Percentiles rank a stretch among this genome's conserved stretches.
phyloP scores from a whole-genome alignment of 441 rosid species.

The Aleurites moluccanus region DNA sequence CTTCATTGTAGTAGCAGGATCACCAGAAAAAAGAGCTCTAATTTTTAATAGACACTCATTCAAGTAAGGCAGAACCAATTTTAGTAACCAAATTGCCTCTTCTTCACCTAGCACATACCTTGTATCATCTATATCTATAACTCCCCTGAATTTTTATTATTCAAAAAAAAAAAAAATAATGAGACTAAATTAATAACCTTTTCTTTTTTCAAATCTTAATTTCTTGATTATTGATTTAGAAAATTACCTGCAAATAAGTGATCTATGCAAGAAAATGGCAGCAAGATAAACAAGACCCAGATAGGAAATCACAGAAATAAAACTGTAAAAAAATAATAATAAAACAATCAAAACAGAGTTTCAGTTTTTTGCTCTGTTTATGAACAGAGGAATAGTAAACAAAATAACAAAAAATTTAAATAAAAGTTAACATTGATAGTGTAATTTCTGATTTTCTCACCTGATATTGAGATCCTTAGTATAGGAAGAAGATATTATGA shows the following conservation, averaged over 20 bases:
- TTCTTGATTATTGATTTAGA: neutral
- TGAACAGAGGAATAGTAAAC: constrained; percentile 3
- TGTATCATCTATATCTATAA: constrained; percentile 40
- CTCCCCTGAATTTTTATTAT: constrained; percentile 40
- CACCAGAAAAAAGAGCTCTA: constrained; percentile 84
- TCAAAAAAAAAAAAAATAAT: neutral
- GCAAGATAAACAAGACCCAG: constrained; percentile 75
- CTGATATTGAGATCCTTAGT: constrained; percentile 66
- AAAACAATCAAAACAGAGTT: neutral
- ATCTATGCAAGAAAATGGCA: constrained; percentile 61
- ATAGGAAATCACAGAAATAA: constrained; percentile 70
- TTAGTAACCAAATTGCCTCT: constrained; percentile 72
- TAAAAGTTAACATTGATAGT: neutral
- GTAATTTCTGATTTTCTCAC: constrained; percentile 30
- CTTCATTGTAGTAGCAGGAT: constrained; percentile 93
- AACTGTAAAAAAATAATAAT: constrained; percentile 45
- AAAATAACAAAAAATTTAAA: neutral
- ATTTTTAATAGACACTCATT: constrained; percentile 75
- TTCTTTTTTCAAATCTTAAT: neutral
- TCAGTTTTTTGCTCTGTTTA: constrained; percentile 10
- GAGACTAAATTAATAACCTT: neutral
- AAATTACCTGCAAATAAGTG: constrained; percentile 64
- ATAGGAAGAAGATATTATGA: constrained; percentile 74
- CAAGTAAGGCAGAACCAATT: constrained; percentile 71
- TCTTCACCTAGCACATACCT: constrained; percentile 69